Percentiles rank a stretch among this genome's conserved stretches.
phyloP scores from a whole-genome alignment of 2,329 filamentous ascomycete species.

The Zymoseptoria tritici region DNA sequence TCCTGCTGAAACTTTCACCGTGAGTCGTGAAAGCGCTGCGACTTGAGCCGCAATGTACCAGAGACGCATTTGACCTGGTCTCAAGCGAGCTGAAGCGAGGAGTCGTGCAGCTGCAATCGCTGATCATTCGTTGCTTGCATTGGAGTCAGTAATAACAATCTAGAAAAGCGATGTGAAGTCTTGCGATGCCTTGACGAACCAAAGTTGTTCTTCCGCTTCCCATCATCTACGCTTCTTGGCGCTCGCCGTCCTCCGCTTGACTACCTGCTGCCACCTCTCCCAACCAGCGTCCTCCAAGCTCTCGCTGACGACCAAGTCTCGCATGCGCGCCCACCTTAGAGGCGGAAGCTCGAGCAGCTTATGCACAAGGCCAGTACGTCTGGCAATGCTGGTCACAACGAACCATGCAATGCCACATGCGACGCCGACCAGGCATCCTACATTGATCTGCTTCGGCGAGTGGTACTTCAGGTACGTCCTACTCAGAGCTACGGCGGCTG shows the following conservation, averaged over 20 bases:
- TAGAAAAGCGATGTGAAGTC: no score
- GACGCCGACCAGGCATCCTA: conserved; percentile 64
- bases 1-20: no score
- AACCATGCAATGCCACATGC: conserved; percentile 75
- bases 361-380: conserved; percentile 61
- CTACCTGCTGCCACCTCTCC: conserved; percentile 72
- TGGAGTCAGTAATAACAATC: no score
- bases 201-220: background rate
- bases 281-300: conserved; percentile 87
- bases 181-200: no score
- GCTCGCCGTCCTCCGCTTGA: conserved; percentile 27
- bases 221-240: conserved; percentile 15
- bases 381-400: conserved; percentile 55
- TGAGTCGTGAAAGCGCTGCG: no score
- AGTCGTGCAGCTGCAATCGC: no score
- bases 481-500: conserved; percentile 61
- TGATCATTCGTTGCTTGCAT: no score
- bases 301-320: conserved; percentile 81
- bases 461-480: conserved; percentile 91
- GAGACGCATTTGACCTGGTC: no score
- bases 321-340: conserved; percentile 60
- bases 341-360: conserved; percentile 63
- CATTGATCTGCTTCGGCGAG: conserved; percentile 78
- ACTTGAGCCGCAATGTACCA: no score
- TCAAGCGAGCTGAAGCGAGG: no score